Base-by-base conservation (phyloP, 495 filamentous ascomycete genomes). In the Talaromyces borbonicus region DNA sequence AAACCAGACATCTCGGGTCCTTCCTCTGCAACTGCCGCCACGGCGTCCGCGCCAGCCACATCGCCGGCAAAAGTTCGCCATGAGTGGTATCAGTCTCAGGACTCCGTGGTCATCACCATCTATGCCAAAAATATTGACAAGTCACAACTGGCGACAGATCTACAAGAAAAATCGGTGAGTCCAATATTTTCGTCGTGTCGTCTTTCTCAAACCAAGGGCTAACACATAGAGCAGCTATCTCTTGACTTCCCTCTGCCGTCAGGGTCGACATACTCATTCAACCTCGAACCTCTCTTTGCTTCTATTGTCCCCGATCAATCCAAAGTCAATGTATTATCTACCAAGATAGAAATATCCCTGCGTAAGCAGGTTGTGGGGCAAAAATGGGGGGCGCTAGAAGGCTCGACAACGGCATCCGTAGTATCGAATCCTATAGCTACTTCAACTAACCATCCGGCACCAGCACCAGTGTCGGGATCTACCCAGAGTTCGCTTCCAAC, bases 281-380 rank as follows among this genome's bases (percentile, higher is more conserved):
- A 79, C 0, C 63, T 95, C 31, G 69, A 85, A 30, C 85, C 85
- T 3, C 77, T 95, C 6, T 87, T 68, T 53, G 78, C 76, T 15
- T 53, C 67, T 7, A 79, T 98, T 52, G 74, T 84, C 31, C 60
- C 79, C 0, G 51, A 71, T 7, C 52, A 67, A 15, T 85, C 78
- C 19, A 79, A 69, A 15, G 78, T 67, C 56, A 73, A 73, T 6
- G 76, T 88, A 22, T 81, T 84, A 36, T 68, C 81, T 4, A 85
- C 83, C 40, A 98, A 97, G 62, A 79, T 97, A 43, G 92, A 97
- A 61, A 65, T 97, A 24, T 69, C 69, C 1, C 71, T 98, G 19
- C 69, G 68, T 22, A 98, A 97, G 62, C 61, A 67, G 20, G 68
- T 49, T 0, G 62, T 77, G 0, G 84, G 82, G 2, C 62, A 78